Conservation (phyloP, 257 asterid genomes). For the Fraxinus pennsylvanica region DNA sequence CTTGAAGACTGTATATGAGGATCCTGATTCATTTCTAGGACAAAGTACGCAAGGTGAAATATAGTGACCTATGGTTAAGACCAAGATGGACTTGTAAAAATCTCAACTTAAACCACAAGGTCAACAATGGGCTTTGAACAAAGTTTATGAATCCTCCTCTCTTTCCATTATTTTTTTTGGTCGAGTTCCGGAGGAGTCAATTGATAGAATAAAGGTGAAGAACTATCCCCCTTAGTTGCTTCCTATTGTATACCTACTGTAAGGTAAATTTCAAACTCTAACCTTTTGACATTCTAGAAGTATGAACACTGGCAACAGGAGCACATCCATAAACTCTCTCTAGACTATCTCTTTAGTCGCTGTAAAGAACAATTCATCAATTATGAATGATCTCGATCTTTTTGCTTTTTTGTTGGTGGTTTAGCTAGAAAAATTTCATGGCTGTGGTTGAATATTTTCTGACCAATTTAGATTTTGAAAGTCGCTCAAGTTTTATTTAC, state of each 20-base stretch:
- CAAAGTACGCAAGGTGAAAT: background rate
- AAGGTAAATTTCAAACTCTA: conserved; percentile 7
- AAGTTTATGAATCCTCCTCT: conserved; percentile 11
- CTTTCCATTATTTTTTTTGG: background rate
- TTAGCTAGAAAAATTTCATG: background rate
- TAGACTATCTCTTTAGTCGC: background rate
- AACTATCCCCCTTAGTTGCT: background rate
- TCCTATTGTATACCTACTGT: conserved; percentile 9
- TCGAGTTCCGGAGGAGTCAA: background rate
- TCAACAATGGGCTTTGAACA: background rate
- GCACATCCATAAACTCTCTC: background rate
- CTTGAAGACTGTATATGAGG: conserved; percentile 2
- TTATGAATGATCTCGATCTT: background rate
- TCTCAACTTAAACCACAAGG: background rate
- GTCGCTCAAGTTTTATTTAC: background rate
- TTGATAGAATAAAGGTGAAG: background rate
- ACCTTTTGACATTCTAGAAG: background rate
- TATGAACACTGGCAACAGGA: background rate
- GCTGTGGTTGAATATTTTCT: background rate
- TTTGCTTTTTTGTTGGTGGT: background rate
- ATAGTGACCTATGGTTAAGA: background rate
- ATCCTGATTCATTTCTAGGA: background rate
- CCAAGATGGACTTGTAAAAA: background rate
- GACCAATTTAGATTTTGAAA: background rate
- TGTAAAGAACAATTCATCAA: background rate